Base-by-base conservation (phyloP, 73 alveolate genomes). In the Paramecium octaurelia region DNA sequence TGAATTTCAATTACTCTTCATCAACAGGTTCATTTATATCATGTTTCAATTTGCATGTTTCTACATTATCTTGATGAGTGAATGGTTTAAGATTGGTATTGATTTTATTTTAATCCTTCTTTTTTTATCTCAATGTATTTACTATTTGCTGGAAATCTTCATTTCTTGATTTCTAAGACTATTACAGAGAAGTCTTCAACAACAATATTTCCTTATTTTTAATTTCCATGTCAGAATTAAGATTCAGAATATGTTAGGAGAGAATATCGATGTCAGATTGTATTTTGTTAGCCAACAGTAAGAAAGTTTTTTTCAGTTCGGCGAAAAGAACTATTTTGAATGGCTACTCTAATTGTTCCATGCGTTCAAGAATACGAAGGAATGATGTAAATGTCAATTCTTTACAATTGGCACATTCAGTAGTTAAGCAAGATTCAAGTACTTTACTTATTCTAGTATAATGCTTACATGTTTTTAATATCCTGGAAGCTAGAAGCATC, bases 291-390 rank as follows among this genome's bases (percentile, higher is more conserved):
- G 84, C 84, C 84, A 64, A 64, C 54, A 64, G 48, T 34, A 64
- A 48, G 91, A 80, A 80, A 43, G 75, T 24, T 44, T 80, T 42
- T 80, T 80, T 80, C 11, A 80, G 91, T 46, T 42, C 75, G 27
- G 76, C 91, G 46, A 80, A 80, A n/a, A 80, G 46, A 24, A 24
- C 46, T 29, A 80, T 44, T 44, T 80, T 80, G 77, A 44, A 80
- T 40, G 70, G 46, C 46, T 80, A 80, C 57, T 80, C 91, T 80
- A 21, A 16, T 80, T 80, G n/a, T 46, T 80, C 76, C 91, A 80
- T 80, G 6, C 91, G 46, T 10, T 80, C 91, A 44, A 80, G 75
- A 8, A 80, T 21, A 2, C 31, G 44, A 24, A 31, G 57, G 73
- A 80, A 80, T 12, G 64, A 34, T n/a, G 70, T 31, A 64, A 64